Evolutionary conservation across 1,284 basidiomycete species (phyloP), one percentile per base, ranked within the genome.

Genomic region (Puccinia triticina): DNA sequence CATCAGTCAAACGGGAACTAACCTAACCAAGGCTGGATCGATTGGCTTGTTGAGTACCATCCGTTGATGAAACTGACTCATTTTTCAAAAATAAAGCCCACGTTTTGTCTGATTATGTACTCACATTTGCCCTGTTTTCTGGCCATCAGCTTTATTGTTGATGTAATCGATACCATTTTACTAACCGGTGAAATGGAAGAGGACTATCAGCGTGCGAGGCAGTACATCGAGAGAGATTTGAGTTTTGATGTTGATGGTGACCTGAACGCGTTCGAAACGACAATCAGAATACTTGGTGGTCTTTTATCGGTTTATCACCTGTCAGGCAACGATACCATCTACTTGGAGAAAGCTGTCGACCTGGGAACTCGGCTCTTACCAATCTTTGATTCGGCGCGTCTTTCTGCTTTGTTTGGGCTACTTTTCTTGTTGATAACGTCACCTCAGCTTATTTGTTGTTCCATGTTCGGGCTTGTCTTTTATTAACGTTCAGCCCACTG

Each of bases 201-300:
- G n/a, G 50, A 80, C 32, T 80, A 73, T 43, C 40, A 57, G 43
- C 48, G 69, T 29, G 26, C 40, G 26, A 80, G 78, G 59, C 43
- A 40, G 7, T 80, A 80, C 40, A 90, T 97, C 26, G 89, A 89
- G 37, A 89, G 90, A 37, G 89, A 91, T 50, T 88, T 98, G 66
- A 88, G 89, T 12, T 95, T 97, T 86, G 92, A 96, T 53, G 89
- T 91, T 16, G 92, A 95, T 85, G 94, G 90, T 16, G 88, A 90
- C 26, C 94, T 94, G 87, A 98, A 93, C 87, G 95, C 94, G 0
- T 98, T 98, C 85, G 96, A 98, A 90, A 93, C 92, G 0, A 94
- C 93, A 0, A 94, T 94, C 71, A 91, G 94, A 29, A 89, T 94
- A 1, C 88, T 95, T 0, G 93, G 93, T 16, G 94, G 93, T 12